Conservation (phyloP, 192 early-diverging fungal species). For the Coemansia sp. region DNA sequence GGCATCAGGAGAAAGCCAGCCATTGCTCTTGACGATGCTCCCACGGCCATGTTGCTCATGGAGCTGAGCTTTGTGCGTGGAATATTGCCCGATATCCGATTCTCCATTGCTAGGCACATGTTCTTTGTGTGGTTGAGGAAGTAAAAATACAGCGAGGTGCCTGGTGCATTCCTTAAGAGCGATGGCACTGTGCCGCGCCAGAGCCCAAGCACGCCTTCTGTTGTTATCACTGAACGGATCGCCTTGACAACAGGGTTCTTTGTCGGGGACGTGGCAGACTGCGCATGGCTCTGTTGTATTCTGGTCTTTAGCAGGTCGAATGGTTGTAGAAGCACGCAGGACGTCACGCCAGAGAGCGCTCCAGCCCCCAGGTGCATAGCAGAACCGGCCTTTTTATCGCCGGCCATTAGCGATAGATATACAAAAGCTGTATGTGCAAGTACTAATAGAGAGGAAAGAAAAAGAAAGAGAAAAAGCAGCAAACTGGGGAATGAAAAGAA, state of each 20-base stretch:
- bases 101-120: slow-evolving; percentile 25
- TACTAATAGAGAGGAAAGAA: neutral
- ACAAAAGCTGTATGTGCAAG: neutral
- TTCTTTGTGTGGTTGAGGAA: slow-evolving; percentile 53
- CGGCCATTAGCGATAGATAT: slow-evolving; percentile 10
- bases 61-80: slow-evolving; percentile 49
- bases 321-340: slow-evolving; percentile 83
- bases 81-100: slow-evolving; percentile 13
- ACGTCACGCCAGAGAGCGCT: slow-evolving; percentile 71
- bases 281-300: slow-evolving; percentile 60
- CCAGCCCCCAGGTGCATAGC: slow-evolving; percentile 74
- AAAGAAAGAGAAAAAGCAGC: neutral
- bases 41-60: slow-evolving; percentile 69
- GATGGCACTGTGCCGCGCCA: slow-evolving; percentile 54
- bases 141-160: slow-evolving; percentile 64
- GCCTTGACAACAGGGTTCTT: slow-evolving; percentile 49
- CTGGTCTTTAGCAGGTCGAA: slow-evolving; percentile 86
- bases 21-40: slow-evolving; percentile 66
- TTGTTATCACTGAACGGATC: slow-evolving; percentile 60
- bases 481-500: no score
- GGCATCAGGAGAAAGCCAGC: slow-evolving; percentile 93
- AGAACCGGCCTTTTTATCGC: slow-evolving; percentile 36
- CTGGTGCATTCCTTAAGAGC: slow-evolving; percentile 50
- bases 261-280: slow-evolving; percentile 2
- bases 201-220: slow-evolving; percentile 48